These are phyloP conservation scores for Apophysomyces variabilis DNA, from an alignment of 371 early-diverging fungal species.

Conservation along the genomic window DNA sequence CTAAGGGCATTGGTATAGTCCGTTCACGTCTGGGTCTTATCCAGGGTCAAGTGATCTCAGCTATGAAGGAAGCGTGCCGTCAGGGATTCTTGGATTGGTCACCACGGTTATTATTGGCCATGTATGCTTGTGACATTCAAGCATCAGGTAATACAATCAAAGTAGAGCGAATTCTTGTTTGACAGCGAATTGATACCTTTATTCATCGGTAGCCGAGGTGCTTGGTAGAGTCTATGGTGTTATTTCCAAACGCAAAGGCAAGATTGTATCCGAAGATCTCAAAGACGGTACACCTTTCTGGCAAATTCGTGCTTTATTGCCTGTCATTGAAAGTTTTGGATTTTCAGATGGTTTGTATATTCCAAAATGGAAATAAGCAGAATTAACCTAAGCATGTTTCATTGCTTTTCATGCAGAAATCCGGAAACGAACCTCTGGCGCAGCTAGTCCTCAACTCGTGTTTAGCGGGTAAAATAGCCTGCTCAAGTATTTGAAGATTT, in stretches of 20 bases:
- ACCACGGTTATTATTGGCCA: conserved; percentile 92
- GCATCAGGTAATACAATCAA: conserved; percentile 61
- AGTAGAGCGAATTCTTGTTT: not conserved
- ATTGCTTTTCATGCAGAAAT: conserved; percentile 63
- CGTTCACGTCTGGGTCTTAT: conserved; percentile 59
- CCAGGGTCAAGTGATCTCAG: conserved; percentile 89
- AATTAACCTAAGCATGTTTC: not conserved
- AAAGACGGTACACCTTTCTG: conserved; percentile 96
- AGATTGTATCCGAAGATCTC: conserved; percentile 90
- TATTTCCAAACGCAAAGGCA: conserved; percentile 85
- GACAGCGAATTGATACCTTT: not conserved
- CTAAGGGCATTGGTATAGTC: conserved; percentile 27
- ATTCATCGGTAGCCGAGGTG: conserved; percentile 69
- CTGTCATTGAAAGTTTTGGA: conserved; percentile 98
- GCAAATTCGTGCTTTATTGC: conserved; percentile 88
- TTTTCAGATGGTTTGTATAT: conserved; percentile 85
- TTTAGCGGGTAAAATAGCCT: conserved; percentile 70
- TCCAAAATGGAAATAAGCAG: conserved; percentile 13
- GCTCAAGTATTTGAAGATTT: not conserved
- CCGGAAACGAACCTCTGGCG: conserved; percentile 92
- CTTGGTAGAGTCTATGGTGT: conserved; percentile 97
- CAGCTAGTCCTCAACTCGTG: conserved; percentile 93
- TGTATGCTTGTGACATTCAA: conserved; percentile 96
- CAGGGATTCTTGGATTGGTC: conserved; percentile 92
- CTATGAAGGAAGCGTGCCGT: conserved; percentile 82